Evolutionary conservation across 2,329 filamentous ascomycete species (phyloP).

Genomic region (Pseudophaeomoniella oleicola): DNA sequence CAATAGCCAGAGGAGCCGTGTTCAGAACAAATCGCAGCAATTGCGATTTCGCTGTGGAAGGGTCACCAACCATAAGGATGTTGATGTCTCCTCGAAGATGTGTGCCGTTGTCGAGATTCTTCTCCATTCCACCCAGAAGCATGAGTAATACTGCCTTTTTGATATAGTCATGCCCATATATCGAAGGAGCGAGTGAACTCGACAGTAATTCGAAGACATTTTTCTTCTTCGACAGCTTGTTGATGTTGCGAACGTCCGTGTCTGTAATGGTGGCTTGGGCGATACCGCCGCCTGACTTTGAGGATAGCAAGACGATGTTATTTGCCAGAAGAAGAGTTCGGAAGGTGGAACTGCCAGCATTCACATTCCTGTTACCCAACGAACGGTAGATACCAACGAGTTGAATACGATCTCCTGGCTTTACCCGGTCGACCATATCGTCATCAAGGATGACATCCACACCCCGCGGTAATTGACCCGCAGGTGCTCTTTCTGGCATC

Average conservation of each 20-base stretch:
- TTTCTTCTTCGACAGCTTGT: slow-evolving; percentile 89
- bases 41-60: slow-evolving; percentile 97
- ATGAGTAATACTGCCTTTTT: slow-evolving; percentile 95
- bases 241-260: slow-evolving; percentile 95
- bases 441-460: slow-evolving; percentile 96
- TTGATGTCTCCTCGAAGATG: slow-evolving; percentile 98
- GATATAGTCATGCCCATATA: slow-evolving; percentile 92
- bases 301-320: slow-evolving; percentile 85
- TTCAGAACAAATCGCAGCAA: slow-evolving; percentile 92
- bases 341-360: slow-evolving; percentile 82
- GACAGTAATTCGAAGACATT: slow-evolving; percentile 86
- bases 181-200: slow-evolving; percentile 88
- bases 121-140: slow-evolving; percentile 91
- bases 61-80: slow-evolving; percentile 97
- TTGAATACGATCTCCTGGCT: slow-evolving; percentile 91
- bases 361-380: slow-evolving; percentile 84
- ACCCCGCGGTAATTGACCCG: slow-evolving; percentile 83
- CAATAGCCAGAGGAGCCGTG: slow-evolving; percentile 89
- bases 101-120: slow-evolving; percentile 95
- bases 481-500: slow-evolving; percentile 93
- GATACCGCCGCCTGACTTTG: slow-evolving; percentile 88
- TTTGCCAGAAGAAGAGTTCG: slow-evolving; percentile 89
- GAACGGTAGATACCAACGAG: slow-evolving; percentile 93
- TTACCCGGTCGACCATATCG: slow-evolving; percentile 85
- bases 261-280: slow-evolving; percentile 88